Percentiles rank a stretch among this genome's conserved stretches.
These are phyloP conservation scores for Eucalyptus melliodora DNA, from an alignment of 345 rosid genomes.

Conservation along the genomic window DNA sequence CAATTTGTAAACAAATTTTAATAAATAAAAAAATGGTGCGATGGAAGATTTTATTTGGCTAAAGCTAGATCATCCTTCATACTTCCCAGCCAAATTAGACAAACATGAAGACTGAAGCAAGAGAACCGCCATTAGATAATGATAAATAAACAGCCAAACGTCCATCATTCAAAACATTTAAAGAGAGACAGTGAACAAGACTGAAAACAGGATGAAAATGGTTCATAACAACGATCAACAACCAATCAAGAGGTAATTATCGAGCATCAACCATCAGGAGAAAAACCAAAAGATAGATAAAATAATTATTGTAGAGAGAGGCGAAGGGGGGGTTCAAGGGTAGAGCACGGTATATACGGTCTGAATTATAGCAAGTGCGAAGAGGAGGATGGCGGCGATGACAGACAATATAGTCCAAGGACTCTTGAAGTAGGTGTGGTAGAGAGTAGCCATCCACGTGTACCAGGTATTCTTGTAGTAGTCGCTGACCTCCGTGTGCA, in stretches of 20 bases:
- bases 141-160: neutral
- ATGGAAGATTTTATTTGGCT: no score
- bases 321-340: neutral
- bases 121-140: neutral
- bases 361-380: conserved; percentile 5
- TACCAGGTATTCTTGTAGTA: conserved; percentile 26
- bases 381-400: conserved; percentile 13
- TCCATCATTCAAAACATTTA: neutral
- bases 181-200: neutral
- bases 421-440: conserved; percentile 27
- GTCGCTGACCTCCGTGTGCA: conserved; percentile 14
- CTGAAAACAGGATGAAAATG: neutral
- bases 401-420: conserved; percentile 36
- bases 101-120: no score
- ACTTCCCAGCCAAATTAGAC: no score
- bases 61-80: no score
- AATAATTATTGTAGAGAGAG: no score
- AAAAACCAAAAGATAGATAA: no score
- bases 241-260: no score
- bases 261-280: no score
- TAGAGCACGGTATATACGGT: neutral
- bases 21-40: no score
- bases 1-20: no score
- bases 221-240: no score
- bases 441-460: conserved; percentile 29